Base-by-base conservation (phyloP, 2,329 filamentous ascomycete species). In the Elsinoe batatas region DNA sequence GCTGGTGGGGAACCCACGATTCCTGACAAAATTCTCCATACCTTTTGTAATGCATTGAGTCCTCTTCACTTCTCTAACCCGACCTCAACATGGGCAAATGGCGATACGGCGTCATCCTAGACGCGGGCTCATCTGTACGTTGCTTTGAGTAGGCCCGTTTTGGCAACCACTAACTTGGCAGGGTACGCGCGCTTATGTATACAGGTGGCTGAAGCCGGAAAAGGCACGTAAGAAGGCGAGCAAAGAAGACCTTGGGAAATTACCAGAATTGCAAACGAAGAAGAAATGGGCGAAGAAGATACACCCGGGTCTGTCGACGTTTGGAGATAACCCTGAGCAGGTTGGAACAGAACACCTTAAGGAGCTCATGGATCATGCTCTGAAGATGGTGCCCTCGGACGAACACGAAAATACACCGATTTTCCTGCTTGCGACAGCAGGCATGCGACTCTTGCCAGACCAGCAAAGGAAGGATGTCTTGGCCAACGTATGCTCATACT, bases 51-150 rank as follows among this genome's bases (percentile, higher is more conserved):
- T 55, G 53, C 53, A 37, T 37, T 55, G 53, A 55, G 8, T 20
- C 40, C 30, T 7, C 26, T 33, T 35, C 26, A 15, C n/a, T 38
- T 38, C 47, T 30, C 5, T 8, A 30, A 30, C 3, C 32, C 17
- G 8, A 22, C 4, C 43, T 44, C 42, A 44, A 26, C 40, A 57
- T 57, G 56, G 56, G 56, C 36, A 57, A 57, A 54, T 57, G 57
- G 58, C 61, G 77, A 74, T 96, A 94, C 78, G 93, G 91, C 68
- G 88, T 97, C 65, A 91, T 98, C 68, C 81, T 98, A 67, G 93
- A 98, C 79, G 93, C 93, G 69, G 93, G 93, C 64, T 97, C 93
- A 71, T 97, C 93, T 65, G 79, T 81, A n/a, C n/a, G n/a, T n/a
- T n/a, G n/a, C n/a, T n/a, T n/a, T n/a, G n/a, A n/a, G n/a, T n/a